Evolutionary conservation across 1,139 yeast genomes (phyloP), one percentile per base, ranked within the genome.

Genomic region (Kodamaea ohmeri): DNA sequence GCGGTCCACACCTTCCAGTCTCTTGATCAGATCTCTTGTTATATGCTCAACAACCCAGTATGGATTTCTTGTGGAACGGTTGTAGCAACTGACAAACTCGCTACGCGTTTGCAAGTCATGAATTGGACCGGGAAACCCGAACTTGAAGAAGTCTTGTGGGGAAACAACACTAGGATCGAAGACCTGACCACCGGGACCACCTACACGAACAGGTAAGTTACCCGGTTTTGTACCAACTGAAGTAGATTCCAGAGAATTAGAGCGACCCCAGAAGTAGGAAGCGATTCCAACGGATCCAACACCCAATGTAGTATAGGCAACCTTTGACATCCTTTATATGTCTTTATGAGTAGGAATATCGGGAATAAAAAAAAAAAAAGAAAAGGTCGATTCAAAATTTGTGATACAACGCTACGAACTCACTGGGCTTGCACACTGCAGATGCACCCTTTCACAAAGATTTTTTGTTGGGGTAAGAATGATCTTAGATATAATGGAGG

Each of bases 51-150:
- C 64, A 19, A 71, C 86, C 90, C 95, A 94, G 56, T 80, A 80
- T 14, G 99, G 98, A 54, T 88, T 89, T 44, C 90, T 71, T 34
- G 81, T 84, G 44, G 83, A 75, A 49, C 99, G 75, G 56, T 92
- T 94, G 59, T 81, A 92, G 51, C 95, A 86, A 46, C 94, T 80
- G 16, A 90, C 75, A 58, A 83, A 92, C 61, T 88, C 96, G 38
- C 73, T 71, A 47, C 88, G 73, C 18, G 71, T 76, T 40, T 80
- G 78, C 44, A 92, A 62, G 55, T 92, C 98, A 56, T 88, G 95
- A 30, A 84, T 74, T 0, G 97, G 97, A 1, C 96, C 96, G 0
- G 97, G 97, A 53, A 86, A 87, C 3, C 98, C 98, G 55, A 85
- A 90, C 53, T 81, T 83, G 67, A 83, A 85, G 60, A 84, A 85